A percentile compares a stretch with the other conserved stretches of the same genome.
phyloP scores from a whole-genome alignment of 179 eudicot genomes.

The Spinacia oleracea region DNA sequence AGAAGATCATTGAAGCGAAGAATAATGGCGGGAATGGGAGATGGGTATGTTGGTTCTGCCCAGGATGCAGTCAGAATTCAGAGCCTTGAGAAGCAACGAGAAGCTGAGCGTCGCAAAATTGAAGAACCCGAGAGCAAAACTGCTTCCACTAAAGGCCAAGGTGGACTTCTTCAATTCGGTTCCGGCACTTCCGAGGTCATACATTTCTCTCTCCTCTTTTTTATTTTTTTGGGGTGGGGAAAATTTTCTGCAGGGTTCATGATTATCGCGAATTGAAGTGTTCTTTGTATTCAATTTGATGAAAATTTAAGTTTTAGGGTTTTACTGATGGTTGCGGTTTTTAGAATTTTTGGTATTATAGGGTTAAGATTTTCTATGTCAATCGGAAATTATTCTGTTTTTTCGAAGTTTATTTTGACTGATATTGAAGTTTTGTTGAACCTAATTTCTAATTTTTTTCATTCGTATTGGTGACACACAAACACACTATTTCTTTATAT shows the following conservation, averaged over 20 bases:
- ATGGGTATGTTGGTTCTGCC: constrained; percentile 93
- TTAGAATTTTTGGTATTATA: neutral
- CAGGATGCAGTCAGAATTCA: constrained; percentile 95
- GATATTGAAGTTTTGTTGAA: constrained; percentile 2
- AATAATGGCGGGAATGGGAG: constrained; percentile 96
- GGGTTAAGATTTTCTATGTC: neutral
- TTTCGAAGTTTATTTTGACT: no score
- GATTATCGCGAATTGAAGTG: neutral
- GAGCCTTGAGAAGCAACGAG: constrained; percentile 93
- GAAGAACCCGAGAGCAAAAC: constrained; percentile 82
- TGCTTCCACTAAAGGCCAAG: constrained; percentile 69
- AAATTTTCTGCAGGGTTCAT: neutral
- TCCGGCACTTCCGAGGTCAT: constrained; percentile 85
- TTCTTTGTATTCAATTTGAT: constrained; percentile 6
- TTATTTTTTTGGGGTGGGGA: neutral
- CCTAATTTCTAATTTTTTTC: neutral
- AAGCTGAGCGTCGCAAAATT: constrained; percentile 85
- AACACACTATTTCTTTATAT: neutral
- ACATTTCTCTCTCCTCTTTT: neutral
- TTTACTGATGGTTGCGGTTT: neutral
- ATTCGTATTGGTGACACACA: neutral
- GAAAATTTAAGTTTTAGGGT: neutral
- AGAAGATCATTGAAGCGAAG: no score
- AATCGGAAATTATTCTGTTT: neutral
- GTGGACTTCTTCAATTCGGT: constrained; percentile 96